Conservation (phyloP, 2,329 filamentous ascomycete species). For the Penicillium sp. region DNA sequence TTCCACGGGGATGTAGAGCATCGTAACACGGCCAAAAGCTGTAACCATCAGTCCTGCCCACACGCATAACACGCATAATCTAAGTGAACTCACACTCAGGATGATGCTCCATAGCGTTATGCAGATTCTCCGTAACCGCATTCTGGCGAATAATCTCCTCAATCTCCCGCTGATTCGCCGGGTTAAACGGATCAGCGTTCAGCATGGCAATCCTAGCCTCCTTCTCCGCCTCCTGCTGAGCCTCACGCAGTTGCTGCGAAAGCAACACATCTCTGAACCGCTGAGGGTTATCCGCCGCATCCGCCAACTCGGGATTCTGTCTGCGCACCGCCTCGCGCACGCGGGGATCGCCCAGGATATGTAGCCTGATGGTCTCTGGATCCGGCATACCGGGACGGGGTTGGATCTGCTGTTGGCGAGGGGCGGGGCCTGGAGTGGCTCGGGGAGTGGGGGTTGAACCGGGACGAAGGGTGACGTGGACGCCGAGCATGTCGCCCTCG, state of each 20-base stretch:
- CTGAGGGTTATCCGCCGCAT: conserved; percentile 67
- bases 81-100: conserved; percentile 68
- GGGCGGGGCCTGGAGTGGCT: conserved; percentile 25
- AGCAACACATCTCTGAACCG: conserved; percentile 70
- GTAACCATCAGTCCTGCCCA: not conserved
- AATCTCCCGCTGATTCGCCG: conserved; percentile 84
- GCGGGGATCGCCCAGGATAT: conserved; percentile 72
- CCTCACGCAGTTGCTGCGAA: conserved; percentile 64
- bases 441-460: conserved; percentile 27
- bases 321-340: conserved; percentile 65
- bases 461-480: conserved; percentile 59
- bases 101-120: conserved; percentile 95
- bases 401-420: conserved; percentile 26
- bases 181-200: conserved; percentile 91
- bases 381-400: conserved; percentile 47
- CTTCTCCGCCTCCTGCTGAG: conserved; percentile 67
- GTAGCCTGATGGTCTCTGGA: conserved; percentile 74
- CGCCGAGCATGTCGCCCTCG: conserved; percentile 87
- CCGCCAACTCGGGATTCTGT: conserved; percentile 70
- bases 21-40: conserved; percentile 93
- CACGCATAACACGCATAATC: not conserved
- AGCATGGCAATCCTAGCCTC: conserved; percentile 76
- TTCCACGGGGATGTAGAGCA: conserved; percentile 93
- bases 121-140: conserved; percentile 87
- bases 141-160: conserved; percentile 97